Base-by-base conservation (phyloP, 495 filamentous ascomycete genomes). In the Rhypophila decipiens region DNA sequence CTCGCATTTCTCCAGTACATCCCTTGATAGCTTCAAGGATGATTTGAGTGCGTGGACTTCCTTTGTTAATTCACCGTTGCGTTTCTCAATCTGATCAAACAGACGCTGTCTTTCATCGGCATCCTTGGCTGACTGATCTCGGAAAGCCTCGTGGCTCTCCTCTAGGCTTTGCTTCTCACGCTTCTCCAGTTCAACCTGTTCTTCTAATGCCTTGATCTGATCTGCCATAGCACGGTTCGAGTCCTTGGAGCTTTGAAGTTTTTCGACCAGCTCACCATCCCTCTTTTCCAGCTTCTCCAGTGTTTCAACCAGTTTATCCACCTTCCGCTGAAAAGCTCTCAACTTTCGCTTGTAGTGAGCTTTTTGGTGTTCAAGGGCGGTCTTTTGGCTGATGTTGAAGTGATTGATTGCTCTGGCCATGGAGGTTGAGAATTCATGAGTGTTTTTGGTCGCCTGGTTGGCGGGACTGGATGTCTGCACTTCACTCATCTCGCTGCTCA, bases 51-150 rank as follows among this genome's bases (percentile, higher is more conserved):
- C 60, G 38, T 4, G 55, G 42, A 12, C 58, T 61, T 0, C 58
- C 40, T 9, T 61, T 48, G 2, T 60, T 43, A 23, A n/a, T n/a
- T n/a, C n/a, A n/a, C n/a, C n/a, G n/a, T n/a, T 57, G 9, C 47
- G 58, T 11, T 58, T 44, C 34, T 58, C 65, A 20, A 53, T 59
- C 20, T 55, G 53, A 27, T 37, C 39, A 44, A 65, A 71, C 1
- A 71, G 51, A 15, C 45, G 40, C 45, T 70, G 70, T 23, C 71
- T 69, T 37, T 73, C 69, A 5, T 56, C 47, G 5, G 70, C 64
- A 2, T 65, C 65, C 18, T 57, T 46, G 46, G 69, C 70, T 7
- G 70, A 43, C 2, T 60, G 55, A 2, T 47, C 34, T 29, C 55
- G 67, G 39, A 57, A 63, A 5, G 51, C 47, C 13, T 52, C 47